Percentiles rank a stretch among this genome's conserved stretches.
phyloP scores from a whole-genome alignment of 306 rosid species.

The Canavalia ensiformis region DNA sequence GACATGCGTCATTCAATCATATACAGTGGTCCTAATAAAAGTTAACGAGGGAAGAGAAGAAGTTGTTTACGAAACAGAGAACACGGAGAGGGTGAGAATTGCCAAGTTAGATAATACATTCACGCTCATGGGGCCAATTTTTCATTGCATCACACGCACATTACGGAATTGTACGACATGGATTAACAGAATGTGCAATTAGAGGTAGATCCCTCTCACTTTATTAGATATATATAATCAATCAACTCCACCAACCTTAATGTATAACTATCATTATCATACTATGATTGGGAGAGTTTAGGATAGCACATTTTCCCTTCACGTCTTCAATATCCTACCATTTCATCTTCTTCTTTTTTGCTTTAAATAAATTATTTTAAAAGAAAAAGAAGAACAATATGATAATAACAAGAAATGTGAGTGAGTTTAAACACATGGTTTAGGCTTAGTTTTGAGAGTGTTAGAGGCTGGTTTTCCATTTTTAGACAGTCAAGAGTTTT shows the following conservation, averaged over 20 bases:
- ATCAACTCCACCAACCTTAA: neutral
- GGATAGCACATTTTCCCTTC: neutral
- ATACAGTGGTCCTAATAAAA: conserved; percentile 37
- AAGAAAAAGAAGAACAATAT: neutral
- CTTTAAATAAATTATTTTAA: neutral
- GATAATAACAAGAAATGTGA: neutral
- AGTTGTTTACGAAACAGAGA: conserved; percentile 1
- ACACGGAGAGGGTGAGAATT: conserved; percentile 12
- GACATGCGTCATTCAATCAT: conserved; percentile 41
- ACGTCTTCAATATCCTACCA: neutral
- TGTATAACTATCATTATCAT: conserved; percentile 35
- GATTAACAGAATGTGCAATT: conserved; percentile 32
- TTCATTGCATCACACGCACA: conserved; percentile 28
- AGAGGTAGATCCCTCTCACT: conserved; percentile 6
- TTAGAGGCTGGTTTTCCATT: conserved; percentile 52
- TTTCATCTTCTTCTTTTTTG: neutral
- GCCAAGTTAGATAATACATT: neutral
- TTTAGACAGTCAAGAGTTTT: conserved; percentile 56
- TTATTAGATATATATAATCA: conserved; percentile 10
- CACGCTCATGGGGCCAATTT: conserved; percentile 23
- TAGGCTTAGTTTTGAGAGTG: conserved; percentile 29
- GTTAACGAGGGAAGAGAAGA: conserved; percentile 16
- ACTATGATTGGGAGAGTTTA: conserved; percentile 36
- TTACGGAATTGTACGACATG: conserved; percentile 43
- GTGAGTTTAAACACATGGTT: conserved; percentile 9